A percentile compares a stretch with the other conserved stretches of the same genome.
These are phyloP conservation scores for Myxozyma neotropica DNA, from an alignment of 805 yeast species.

Conservation along the genomic window DNA sequence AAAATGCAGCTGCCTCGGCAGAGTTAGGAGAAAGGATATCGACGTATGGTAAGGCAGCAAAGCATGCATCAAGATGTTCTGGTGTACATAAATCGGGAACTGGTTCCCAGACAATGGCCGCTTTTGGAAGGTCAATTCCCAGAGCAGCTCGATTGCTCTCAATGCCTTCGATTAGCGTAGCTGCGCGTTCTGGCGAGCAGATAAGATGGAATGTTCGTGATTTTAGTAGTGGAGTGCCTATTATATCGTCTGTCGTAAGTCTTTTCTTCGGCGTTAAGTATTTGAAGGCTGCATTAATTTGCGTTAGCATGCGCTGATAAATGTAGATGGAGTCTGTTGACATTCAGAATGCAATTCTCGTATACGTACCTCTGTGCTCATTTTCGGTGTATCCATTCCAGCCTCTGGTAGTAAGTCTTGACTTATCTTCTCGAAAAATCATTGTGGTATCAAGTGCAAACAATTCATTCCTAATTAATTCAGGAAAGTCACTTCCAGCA, in stretches of 20 bases:
- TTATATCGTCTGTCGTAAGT: slow-evolving; percentile 59
- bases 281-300: slow-evolving; percentile 47
- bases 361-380: slow-evolving; percentile 53
- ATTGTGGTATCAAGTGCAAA: slow-evolving; percentile 65
- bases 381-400: slow-evolving; percentile 70
- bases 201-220: slow-evolving; percentile 66
- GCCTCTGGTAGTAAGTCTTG: slow-evolving; percentile 75
- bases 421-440: slow-evolving; percentile 53
- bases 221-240: slow-evolving; percentile 43
- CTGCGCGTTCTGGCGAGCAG: slow-evolving; percentile 68
- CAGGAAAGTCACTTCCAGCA: slow-evolving; percentile 77
- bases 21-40: slow-evolving; percentile 81
- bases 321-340: too few relatives aligned
- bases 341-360: not conserved
- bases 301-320: not conserved
- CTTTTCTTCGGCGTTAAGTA: slow-evolving; percentile 65
- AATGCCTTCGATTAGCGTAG: slow-evolving; percentile 47
- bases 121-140: slow-evolving; percentile 10
- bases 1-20: slow-evolving; percentile 73
- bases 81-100: slow-evolving; percentile 72
- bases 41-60: slow-evolving; percentile 48
- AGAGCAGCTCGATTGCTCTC: not conserved
- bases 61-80: slow-evolving; percentile 49
- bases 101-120: slow-evolving; percentile 75
- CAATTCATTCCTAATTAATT: slow-evolving; percentile 48